Base-by-base conservation (phyloP, 2,329 filamentous ascomycete species). In the Cytospora leucostoma region DNA sequence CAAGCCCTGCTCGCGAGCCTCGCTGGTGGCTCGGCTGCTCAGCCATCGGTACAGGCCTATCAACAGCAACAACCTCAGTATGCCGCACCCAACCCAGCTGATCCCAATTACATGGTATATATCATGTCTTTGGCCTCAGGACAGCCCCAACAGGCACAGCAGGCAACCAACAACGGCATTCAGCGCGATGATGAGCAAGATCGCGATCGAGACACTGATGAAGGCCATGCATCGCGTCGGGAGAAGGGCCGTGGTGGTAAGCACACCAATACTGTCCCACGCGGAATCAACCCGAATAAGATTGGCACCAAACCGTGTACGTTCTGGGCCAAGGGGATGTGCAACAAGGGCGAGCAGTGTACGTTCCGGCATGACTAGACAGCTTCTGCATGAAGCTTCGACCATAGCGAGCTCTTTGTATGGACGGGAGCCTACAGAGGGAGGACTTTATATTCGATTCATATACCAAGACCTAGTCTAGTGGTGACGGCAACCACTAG, bases 341-440 rank as follows among this genome's bases (percentile, higher is more conserved):
- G 89, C 75, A 85, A 84, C 7, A 88, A 91, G 72, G 89, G 89
- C 27, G 87, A 89, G 40, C 86, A 87, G 70, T 92, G 89, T 77
- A 91, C 89, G 2, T 92, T 89, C 74, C 82, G 88, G 62, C 89
- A 92, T 71, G 87, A 90, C 50, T 76, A 64, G 61, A 8, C n/a
- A 40, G 51, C 37, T 34, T 55, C 37, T 27, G 21, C 19, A 33
- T 35, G 35, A 35, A 50, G 15, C 35, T 19, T 11, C n/a, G n/a
- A 34, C 32, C 13, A 11, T 6, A n/a, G 33, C n/a, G 34, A 15
- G 35, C 50, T 8, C 27, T 33, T 13, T 19, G 15, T 7, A 17
- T 27, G 5, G 17, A 27, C 3, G 17, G 34, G 35, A 15, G 0
- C 10, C 12, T 38, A 21, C 19, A 10, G 27, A 38, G 19, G 11